Conservation (phyloP, 257 asterid genomes). For the Handroanthus guayacan region DNA sequence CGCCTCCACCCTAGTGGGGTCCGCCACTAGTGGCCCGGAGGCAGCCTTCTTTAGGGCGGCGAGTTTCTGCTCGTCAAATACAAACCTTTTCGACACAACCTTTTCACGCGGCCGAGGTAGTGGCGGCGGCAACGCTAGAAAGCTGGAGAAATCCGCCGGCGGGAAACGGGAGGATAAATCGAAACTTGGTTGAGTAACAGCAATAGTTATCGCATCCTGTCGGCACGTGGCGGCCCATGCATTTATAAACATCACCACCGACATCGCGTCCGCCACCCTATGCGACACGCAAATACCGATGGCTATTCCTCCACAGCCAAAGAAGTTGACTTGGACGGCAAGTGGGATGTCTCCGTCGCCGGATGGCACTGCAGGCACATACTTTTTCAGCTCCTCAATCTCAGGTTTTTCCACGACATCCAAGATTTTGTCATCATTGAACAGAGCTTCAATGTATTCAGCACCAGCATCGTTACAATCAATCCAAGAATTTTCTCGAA, state of each 20-base stretch:
- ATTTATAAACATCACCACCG: slow-evolving; percentile 33
- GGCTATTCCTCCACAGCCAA: slow-evolving; percentile 40
- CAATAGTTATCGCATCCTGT: background rate
- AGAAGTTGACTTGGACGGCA: slow-evolving; percentile 40
- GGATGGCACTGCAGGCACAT: slow-evolving; percentile 9
- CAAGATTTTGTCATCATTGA: background rate
- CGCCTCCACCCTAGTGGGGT: slow-evolving; percentile 46
- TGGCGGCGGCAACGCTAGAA: background rate
- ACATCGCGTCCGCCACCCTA: slow-evolving; percentile 37
- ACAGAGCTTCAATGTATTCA: slow-evolving; percentile 39
- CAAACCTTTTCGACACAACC: slow-evolving; percentile 31
- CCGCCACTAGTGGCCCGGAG: slow-evolving; percentile 28
- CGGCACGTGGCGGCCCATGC: slow-evolving; percentile 46
- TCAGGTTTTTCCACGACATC: slow-evolving; percentile 18
- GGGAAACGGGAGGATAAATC: slow-evolving; percentile 33
- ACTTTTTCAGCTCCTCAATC: slow-evolving; percentile 17
- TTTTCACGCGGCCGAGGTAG: slow-evolving; percentile 11
- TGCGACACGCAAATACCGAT: slow-evolving; percentile 44
- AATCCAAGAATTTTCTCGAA: slow-evolving; percentile 28
- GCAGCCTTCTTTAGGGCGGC: slow-evolving; percentile 24
- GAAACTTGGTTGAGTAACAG: slow-evolving; percentile 12
- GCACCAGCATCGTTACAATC: slow-evolving; percentile 55
- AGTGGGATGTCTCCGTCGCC: slow-evolving; percentile 23
- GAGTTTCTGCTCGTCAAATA: slow-evolving; percentile 26
- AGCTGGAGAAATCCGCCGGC: slow-evolving; percentile 33